Conservation (phyloP, 2,329 filamentous ascomycete genomes). For the Aureobasidium sp. region DNA sequence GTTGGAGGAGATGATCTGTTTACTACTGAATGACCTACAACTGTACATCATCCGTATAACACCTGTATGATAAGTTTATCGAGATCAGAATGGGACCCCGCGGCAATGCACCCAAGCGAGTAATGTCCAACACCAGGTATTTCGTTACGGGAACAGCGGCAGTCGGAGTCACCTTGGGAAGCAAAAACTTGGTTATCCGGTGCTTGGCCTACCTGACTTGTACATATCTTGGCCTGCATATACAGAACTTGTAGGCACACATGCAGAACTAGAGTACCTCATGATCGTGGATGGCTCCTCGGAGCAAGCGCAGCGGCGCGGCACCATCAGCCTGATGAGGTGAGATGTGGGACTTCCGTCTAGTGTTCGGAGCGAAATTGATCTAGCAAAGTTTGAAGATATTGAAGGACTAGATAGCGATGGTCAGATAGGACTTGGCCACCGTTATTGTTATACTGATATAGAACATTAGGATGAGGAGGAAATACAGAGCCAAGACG, state of each 20-base stretch:
- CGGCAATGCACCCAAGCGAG: background rate
- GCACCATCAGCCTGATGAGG: background rate
- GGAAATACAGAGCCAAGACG: background rate
- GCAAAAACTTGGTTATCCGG: background rate
- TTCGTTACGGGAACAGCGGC: background rate
- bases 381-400: background rate
- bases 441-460: background rate
- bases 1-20: conserved; percentile 4
- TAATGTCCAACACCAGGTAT: background rate
- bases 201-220: background rate
- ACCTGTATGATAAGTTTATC: background rate
- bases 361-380: no score
- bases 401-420: background rate
- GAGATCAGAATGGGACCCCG: no score
- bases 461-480: background rate
- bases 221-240: background rate
- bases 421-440: background rate
- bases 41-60: background rate
- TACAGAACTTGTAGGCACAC: background rate
- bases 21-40: background rate
- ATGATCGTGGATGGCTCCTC: background rate
- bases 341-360: background rate
- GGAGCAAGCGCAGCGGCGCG: background rate
- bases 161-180: background rate
- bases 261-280: background rate